Conservation (phyloP, 306 rosid species). For the Astragalus membranaceus region DNA sequence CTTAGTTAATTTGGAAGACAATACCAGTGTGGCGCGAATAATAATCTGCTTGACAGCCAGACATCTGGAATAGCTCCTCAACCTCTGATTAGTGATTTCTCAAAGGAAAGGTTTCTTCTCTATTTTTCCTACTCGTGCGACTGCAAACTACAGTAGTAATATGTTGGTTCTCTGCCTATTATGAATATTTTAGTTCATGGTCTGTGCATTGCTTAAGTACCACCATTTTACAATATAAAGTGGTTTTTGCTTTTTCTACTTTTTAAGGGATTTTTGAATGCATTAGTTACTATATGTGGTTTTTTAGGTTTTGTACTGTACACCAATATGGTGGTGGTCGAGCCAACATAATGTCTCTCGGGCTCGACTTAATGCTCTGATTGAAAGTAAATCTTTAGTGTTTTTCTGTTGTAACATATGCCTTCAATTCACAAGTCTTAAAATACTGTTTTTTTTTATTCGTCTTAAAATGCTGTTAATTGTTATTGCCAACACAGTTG, state of each 20-base stretch:
- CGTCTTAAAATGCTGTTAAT: background rate
- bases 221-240: background rate
- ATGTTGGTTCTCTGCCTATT: background rate
- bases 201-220: conserved; percentile 3
- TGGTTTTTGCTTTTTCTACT: background rate
- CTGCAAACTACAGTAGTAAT: background rate
- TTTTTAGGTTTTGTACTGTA: background rate
- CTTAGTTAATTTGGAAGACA: no score
- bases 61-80: no score
- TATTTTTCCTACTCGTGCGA: background rate
- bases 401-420: background rate
- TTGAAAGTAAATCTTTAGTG: background rate
- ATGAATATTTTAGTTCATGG: background rate
- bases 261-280: background rate
- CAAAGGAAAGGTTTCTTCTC: no score
- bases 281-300: no score
- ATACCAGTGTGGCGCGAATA: no score
- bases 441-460: no score
- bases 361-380: background rate
- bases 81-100: no score
- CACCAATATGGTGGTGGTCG: background rate
- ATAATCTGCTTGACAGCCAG: no score
- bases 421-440: no score
- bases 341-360: background rate
- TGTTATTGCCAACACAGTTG: background rate